Percentiles rank a stretch among this genome's conserved stretches.
Conservation (phyloP, 345 rosid species). For the Arabis hirsuta region DNA sequence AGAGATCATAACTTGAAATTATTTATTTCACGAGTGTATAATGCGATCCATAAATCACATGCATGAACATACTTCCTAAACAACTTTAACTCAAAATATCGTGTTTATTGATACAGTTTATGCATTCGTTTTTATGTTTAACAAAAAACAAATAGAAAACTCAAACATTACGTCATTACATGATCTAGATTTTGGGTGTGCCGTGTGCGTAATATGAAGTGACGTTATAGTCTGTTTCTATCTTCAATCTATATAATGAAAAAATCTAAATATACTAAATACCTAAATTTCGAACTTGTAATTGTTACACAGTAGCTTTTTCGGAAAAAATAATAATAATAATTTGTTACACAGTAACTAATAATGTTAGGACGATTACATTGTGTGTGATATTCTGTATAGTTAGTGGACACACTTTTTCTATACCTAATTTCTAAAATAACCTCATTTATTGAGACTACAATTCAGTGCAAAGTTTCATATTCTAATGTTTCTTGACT, state of each 20-base stretch:
- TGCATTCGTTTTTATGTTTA: neutral
- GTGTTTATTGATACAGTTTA: no score
- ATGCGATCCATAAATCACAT: neutral
- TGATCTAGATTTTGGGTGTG: slow-evolving; percentile 9
- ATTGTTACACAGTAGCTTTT: no score
- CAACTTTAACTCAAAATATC: no score
- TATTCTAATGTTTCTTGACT: slow-evolving; percentile 14
- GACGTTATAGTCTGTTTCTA: slow-evolving; percentile 9
- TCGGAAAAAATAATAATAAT: no score
- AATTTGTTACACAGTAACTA: no score
- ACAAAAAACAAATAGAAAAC: neutral
- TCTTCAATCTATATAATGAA: neutral
- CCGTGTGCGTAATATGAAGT: slow-evolving; percentile 2
- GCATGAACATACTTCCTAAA: neutral
- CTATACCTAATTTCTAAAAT: neutral
- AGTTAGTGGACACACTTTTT: neutral
- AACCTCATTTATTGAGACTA: neutral
- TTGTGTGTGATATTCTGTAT: slow-evolving; percentile 5
- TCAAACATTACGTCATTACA: slow-evolving; percentile 11
- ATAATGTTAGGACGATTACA: no score
- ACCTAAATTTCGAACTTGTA: no score
- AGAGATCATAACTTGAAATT: neutral
- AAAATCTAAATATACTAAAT: no score
- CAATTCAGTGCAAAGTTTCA: slow-evolving; percentile 4
- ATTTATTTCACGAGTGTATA: neutral